Conservation (phyloP, 2,329 filamentous ascomycete genomes). For the Aphanoascus verrucosus region DNA sequence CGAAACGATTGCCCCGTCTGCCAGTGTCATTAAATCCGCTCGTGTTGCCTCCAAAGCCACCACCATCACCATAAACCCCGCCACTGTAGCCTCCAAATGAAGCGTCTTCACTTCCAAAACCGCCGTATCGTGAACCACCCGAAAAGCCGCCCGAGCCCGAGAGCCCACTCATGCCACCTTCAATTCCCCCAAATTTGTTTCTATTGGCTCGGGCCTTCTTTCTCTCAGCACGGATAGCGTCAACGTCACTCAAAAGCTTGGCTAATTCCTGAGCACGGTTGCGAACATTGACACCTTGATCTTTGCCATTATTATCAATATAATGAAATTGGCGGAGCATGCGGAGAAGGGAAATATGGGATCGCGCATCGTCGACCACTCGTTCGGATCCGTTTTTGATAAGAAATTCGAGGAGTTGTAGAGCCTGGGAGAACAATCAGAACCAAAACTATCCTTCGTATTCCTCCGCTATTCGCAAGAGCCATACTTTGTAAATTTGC, state of each 20-base stretch:
- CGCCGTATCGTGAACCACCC: constrained; percentile 62
- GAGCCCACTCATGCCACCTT: constrained; percentile 55
- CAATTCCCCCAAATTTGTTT: constrained; percentile 91
- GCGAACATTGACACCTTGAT: constrained; percentile 94
- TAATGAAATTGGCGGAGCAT: constrained; percentile 98
- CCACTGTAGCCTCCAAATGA: constrained; percentile 58
- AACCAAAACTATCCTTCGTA: background rate
- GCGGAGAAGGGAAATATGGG: constrained; percentile 87
- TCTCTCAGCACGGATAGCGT: constrained; percentile 46
- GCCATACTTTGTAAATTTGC: constrained; percentile 85
- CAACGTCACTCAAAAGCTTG: constrained; percentile 72
- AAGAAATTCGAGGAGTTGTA: constrained; percentile 68
- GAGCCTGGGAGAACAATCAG: constrained; percentile 38
- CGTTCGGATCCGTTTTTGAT: constrained; percentile 97
- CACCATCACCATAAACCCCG: constrained; percentile 86
- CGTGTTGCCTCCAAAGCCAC: constrained; percentile 73
- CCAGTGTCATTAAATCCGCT: constrained; percentile 59
- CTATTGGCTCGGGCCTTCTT: constrained; percentile 88
- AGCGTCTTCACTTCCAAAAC: constrained; percentile 72
- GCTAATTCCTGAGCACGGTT: constrained; percentile 93
- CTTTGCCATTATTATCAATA: constrained; percentile 92
- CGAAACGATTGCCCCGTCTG: constrained; percentile 62
- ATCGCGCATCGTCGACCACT: constrained; percentile 92
- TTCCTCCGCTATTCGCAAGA: background rate
- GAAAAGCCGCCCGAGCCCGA: constrained; percentile 48